Evolutionary conservation across 768 basidiomycete genomes (phyloP), one percentile per base, ranked within the genome.

Genomic region (Suillus fuscotomentosus): DNA sequence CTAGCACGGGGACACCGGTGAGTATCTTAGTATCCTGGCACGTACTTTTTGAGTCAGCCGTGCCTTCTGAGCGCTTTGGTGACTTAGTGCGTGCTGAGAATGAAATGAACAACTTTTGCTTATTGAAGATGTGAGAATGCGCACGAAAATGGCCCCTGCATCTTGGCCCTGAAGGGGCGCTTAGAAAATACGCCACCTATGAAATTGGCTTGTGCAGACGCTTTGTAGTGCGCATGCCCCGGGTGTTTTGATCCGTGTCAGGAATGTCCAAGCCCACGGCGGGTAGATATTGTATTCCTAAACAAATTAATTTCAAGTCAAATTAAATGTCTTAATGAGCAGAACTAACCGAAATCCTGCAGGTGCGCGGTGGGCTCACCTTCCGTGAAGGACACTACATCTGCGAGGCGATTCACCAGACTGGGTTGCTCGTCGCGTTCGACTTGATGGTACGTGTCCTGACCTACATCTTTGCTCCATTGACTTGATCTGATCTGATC

Each of bases 361-460:
- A 91, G 87, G 94, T 97, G 27, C 90, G 96, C 70, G 97, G 97
- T 2, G 97, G 97, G 13, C 79, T 99, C 66, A 95, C 93, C 24
- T 99, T 99, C 81, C 82, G 97, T 68, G 97, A 99, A 74, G 97
- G 96, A n/a, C 97, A 98, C 78, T 98, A 96, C 75, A 95, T 97
- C 71, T 95, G 92, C 68, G 95, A 98, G 78, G 89, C 92, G 6
- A 86, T 99, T 50, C 87, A 88, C 66, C 95, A 97, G 81, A 99
- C 96, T 6, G 95, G 95, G 7, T 84, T 91, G 64, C 85, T 99
- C 22, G 95, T 97, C 31, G 94, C 89, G 0, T 79, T 99, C 27
- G 97, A 99, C 77, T 81, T 99, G 67, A 96, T 99, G 95, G 95
- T 91, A 66, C 55, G 86, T 75, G 24, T 39, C 43, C 11, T 39